Conservation (phyloP, 805 yeast genomes). For the Sugiyamaella valdiviana region DNA sequence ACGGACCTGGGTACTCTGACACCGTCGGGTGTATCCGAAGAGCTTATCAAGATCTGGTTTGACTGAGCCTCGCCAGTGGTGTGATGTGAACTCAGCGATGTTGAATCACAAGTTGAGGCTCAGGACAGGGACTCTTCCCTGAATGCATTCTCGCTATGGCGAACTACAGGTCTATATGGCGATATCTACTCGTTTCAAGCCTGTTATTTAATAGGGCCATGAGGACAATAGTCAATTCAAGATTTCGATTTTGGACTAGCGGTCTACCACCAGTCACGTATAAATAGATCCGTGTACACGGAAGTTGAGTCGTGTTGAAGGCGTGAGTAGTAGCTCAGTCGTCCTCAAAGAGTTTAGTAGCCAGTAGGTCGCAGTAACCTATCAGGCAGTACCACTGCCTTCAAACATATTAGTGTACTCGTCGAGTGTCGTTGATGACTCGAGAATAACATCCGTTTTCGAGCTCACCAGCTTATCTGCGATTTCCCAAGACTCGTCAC, state of each 20-base stretch:
- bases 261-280: too few relatives aligned
- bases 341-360: too few relatives aligned
- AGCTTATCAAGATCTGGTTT: constrained; percentile 95
- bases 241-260: too few relatives aligned
- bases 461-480: constrained; percentile 25
- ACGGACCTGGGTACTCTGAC: constrained; percentile 96
- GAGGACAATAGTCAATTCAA: background rate
- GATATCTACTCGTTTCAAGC: too few relatives aligned
- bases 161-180: background rate
- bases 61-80: constrained; percentile 45
- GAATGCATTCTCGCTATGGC: background rate
- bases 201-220: background rate
- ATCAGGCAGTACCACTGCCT: background rate
- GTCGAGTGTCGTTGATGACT: constrained; percentile 16
- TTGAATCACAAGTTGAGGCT: too few relatives aligned
- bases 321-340: too few relatives aligned
- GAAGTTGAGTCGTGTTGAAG: too few relatives aligned
- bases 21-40: constrained; percentile 98
- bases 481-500: constrained; percentile 29
- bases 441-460: constrained; percentile 13
- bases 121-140: background rate
- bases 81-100: too few relatives aligned
- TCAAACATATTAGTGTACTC: constrained; percentile 17
- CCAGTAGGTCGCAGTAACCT: too few relatives aligned
- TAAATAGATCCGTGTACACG: too few relatives aligned